Evolutionary conservation across 305 asterid species (phyloP).

Genomic region (Fraxinus floribunda): DNA sequence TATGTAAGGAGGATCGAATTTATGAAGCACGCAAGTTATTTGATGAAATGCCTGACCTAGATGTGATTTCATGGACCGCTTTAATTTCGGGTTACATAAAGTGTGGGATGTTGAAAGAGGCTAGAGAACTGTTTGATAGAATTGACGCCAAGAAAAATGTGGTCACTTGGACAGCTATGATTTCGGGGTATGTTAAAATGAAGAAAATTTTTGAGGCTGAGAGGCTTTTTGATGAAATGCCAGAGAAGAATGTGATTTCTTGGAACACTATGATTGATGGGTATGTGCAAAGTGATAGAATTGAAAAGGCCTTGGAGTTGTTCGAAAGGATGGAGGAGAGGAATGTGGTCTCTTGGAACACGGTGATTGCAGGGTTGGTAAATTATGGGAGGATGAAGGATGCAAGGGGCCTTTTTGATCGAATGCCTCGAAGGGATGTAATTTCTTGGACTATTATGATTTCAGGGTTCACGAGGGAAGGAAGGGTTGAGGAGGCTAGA

Average conservation of each 20-base stretch:
- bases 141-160: slow-evolving; percentile 53
- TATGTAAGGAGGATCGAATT: slow-evolving; percentile 39
- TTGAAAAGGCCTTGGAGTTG: slow-evolving; percentile 40
- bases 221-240: slow-evolving; percentile 60
- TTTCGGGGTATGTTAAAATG: slow-evolving; percentile 50
- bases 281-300: slow-evolving; percentile 33
- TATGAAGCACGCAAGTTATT: slow-evolving; percentile 52
- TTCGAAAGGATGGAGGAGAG: slow-evolving; percentile 48
- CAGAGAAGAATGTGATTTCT: slow-evolving; percentile 51
- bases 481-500: slow-evolving; percentile 50
- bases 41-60: slow-evolving; percentile 56
- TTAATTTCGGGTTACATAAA: slow-evolving; percentile 55
- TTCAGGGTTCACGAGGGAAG: slow-evolving; percentile 41
- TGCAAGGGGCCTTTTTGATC: slow-evolving; percentile 38
- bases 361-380: slow-evolving; percentile 44
- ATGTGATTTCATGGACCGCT: slow-evolving; percentile 69
- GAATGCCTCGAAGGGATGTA: slow-evolving; percentile 43
- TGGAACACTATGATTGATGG: slow-evolving; percentile 61
- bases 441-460: slow-evolving; percentile 56
- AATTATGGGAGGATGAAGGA: slow-evolving; percentile 44
- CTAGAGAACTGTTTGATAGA: slow-evolving; percentile 54
- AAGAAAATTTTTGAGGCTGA: slow-evolving; percentile 43
- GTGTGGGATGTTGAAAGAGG: slow-evolving; percentile 49
- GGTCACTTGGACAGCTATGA: slow-evolving; percentile 67
- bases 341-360: slow-evolving; percentile 54